A percentile compares a stretch with the other conserved stretches of the same genome.
These are phyloP conservation scores for Candolleomyces aberdarensis DNA, from an alignment of 768 basidiomycete genomes.

Conservation along the genomic window DNA sequence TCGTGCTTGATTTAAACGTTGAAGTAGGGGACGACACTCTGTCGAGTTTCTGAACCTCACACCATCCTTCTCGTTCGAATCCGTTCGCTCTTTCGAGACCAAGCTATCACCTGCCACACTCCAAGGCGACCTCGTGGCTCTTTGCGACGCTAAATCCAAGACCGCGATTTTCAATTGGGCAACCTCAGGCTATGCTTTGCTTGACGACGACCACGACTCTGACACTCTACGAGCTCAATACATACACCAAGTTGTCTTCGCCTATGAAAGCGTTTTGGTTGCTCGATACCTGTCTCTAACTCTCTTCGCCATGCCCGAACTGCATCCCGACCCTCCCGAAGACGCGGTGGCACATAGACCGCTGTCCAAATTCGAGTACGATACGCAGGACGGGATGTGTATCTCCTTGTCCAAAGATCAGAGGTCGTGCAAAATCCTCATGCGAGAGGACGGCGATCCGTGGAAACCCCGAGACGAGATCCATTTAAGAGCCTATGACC, in stretches of 20 bases:
- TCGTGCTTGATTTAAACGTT: too few relatives aligned
- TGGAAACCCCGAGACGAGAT: constrained; percentile 53
- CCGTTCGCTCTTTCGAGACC: constrained; percentile 34
- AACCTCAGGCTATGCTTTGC: constrained; percentile 40
- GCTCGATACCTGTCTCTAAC: constrained; percentile 57
- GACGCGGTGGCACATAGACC: constrained; percentile 22
- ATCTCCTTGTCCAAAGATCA: background rate
- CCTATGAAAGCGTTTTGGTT: constrained; percentile 46
- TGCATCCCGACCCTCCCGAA: constrained; percentile 18
- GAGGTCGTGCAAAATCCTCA: constrained; percentile 41
- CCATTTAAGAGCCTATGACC: constrained; percentile 49
- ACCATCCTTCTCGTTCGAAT: constrained; percentile 23
- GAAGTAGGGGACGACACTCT: constrained; percentile 11
- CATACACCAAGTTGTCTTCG: constrained; percentile 50
- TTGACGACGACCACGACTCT: constrained; percentile 30
- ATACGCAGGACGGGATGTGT: background rate
- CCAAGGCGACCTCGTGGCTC: constrained; percentile 48
- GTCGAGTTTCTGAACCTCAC: constrained; percentile 32
- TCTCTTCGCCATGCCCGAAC: constrained; percentile 48
- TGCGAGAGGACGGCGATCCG: constrained; percentile 57
- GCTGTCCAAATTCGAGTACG: constrained; percentile 24
- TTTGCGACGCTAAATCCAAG: constrained; percentile 49
- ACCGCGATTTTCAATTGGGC: constrained; percentile 59
- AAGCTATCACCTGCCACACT: constrained; percentile 45
- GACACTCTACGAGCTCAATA: constrained; percentile 36